These are phyloP conservation scores for Solanum pimpinellifolium DNA, from an alignment of 257 asterid species.

Conservation along the genomic window DNA sequence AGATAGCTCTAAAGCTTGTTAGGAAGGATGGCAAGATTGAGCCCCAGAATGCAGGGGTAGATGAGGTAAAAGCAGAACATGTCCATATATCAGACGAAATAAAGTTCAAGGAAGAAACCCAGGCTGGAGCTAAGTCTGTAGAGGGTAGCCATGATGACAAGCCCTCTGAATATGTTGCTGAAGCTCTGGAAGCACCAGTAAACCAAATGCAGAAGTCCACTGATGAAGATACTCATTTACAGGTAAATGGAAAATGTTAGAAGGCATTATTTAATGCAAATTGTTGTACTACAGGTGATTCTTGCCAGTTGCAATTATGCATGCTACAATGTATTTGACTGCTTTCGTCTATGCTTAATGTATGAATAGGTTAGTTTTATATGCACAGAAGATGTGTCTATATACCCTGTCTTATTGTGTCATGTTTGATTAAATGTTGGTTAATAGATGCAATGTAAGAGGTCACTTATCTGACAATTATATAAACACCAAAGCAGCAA, in stretches of 20 bases:
- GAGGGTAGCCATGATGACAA: conserved; percentile 2
- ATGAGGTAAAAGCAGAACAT: conserved; percentile 24
- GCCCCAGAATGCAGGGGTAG: conserved; percentile 7
- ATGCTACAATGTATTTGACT: background rate
- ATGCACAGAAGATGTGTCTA: background rate
- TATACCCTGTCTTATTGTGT: background rate
- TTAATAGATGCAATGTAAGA: background rate
- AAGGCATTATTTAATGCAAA: background rate
- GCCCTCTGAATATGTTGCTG: conserved; percentile 25
- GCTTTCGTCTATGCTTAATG: background rate
- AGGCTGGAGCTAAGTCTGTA: conserved; percentile 17
- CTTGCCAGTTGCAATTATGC: background rate
- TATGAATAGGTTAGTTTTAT: background rate
- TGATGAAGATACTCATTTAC: background rate
- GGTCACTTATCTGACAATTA: background rate
- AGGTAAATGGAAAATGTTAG: background rate
- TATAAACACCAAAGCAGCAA: background rate
- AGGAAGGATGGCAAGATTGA: conserved; percentile 37
- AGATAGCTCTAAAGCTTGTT: conserved; percentile 91
- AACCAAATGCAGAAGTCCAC: conserved; percentile 19
- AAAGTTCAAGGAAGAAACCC: conserved; percentile 11
- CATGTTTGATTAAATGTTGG: background rate
- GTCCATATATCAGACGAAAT: conserved; percentile 12
- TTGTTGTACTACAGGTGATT: background rate
- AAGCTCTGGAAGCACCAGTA: conserved; percentile 15